Evolutionary conservation across 2,329 filamentous ascomycete species (phyloP), one percentile per base, ranked within the genome.

Genomic region (Nemania abortiva): DNA sequence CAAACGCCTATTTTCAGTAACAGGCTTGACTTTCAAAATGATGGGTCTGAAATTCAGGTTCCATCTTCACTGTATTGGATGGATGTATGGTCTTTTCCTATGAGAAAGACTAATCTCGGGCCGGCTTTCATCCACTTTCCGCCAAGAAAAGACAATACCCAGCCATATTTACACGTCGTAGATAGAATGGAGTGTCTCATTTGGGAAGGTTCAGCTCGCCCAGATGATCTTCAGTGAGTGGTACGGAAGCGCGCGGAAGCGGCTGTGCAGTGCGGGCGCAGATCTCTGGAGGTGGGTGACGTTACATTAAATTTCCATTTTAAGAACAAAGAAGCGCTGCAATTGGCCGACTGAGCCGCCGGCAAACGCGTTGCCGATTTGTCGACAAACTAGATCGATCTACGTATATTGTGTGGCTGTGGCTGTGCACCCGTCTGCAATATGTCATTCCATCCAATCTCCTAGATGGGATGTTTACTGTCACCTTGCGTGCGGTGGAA

Each of bases 301-400:
- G 66, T 69, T 20, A 27, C 63, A 69, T 50, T 10, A 18, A 45
- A 22, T 54, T 69, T 65, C 66, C 66, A 69, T 66, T 69, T 69
- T 69, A 69, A 69, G 66, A 61, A 69, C 52, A 54, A 50, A 54
- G 52, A 20, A 39, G 29, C 20, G 57, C 62, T 50, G 58, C 53
- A 56, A 53, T 65, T 62, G 66, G 62, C 22, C 22, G 13, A 22
- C 13, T 31, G 2, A n/a, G 55, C 55, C 47, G 56, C 61, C 22
- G 24, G 34, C 37, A 49, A 64, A 50, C 29, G 10, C 53, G 18
- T 20, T 20, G 18, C 18, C 45, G 45, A 20, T 4, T 20, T 3
- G 3, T 22, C 15, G 15, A 10, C 45, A 22, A 49, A 49, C 45
- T 15, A n/a, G 15, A n/a, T 18, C 10, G 22, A 53, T 5, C 6